Evolutionary conservation across 1,284 basidiomycete species (phyloP), one percentile per base, ranked within the genome.

Genomic region (Salmacisia buchloeana): DNA sequence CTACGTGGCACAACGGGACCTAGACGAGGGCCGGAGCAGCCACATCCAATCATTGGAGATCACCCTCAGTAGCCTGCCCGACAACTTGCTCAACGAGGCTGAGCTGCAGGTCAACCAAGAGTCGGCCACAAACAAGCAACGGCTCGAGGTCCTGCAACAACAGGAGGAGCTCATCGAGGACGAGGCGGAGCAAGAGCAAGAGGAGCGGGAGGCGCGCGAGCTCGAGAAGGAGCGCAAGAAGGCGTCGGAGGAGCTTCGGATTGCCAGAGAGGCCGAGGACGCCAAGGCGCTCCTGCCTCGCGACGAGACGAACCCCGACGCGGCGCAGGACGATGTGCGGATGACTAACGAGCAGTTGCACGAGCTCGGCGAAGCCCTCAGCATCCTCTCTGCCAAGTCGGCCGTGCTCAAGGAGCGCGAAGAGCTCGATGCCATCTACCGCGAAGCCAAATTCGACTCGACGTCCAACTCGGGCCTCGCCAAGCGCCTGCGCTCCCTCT

Each of bases 131-230:
- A 97, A 97, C 85, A 96, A 97, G 84, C 92, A 97, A 83, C 93
- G 94, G 82, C 86, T 98, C 64, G 94, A 97, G 73, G 94, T 99
- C 7, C 83, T 99, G 80, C 90, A 96, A 77, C 91, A 99, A 80
- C 94, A 98, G 81, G 92, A 98, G 80, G 94, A 98, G 81, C 89
- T 99, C 66, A 99, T 99, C 79, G 94, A 97, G 81, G 94, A 97
- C 80, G 94, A 98, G 82, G 88, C 94, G 69, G 94, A 97, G 80
- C 94, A 98, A 82, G 96, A 98, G 74, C 71, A 84, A 79, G 94
- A 96, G 81, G 94, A 96, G 80, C 89, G 92, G 76, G 90, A 90
- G 74, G 90, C 93, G 39, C 87, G 92, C 68, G 88, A 91, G 72
- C 89, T 88, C 49, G 88, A 89, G 80, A 87, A 87, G 76, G 90